Conservation (phyloP, 768 basidiomycete genomes). For the Dacryopinax primogenitus region DNA sequence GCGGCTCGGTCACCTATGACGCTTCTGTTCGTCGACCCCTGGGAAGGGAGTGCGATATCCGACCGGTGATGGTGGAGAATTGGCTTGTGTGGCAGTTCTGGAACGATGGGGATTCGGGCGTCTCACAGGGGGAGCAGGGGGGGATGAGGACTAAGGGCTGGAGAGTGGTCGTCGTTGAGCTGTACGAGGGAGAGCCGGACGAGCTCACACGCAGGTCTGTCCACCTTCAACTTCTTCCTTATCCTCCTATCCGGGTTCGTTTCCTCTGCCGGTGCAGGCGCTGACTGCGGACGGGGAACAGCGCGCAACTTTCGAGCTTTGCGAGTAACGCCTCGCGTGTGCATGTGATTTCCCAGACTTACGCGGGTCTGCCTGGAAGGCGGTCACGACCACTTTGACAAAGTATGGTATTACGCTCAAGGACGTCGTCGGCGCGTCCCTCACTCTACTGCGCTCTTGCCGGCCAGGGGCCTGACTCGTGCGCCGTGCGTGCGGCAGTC, state of each 20-base stretch:
- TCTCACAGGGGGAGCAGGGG: conserved; percentile 25
- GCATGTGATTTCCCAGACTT: conserved; percentile 54
- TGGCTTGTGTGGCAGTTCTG: conserved; percentile 88
- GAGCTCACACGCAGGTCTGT: conserved; percentile 61
- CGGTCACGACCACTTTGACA: conserved; percentile 63
- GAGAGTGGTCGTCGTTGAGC: conserved; percentile 67
- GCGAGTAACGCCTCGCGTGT: conserved; percentile 43
- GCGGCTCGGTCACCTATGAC: conserved; percentile 64
- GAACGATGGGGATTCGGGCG: conserved; percentile 39
- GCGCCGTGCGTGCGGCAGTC: too few species aligned
- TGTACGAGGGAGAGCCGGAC: conserved; percentile 70
- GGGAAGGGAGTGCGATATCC: conserved; percentile 44
- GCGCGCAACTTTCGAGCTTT: conserved; percentile 43
- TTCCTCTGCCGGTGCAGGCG: too few species aligned
- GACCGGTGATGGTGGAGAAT: conserved; percentile 66
- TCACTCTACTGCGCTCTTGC: neutral
- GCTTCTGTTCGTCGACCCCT: conserved; percentile 31
- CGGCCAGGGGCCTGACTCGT: neutral
- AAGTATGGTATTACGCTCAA: conserved; percentile 79
- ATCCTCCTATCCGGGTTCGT: too few species aligned
- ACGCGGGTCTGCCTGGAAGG: conserved; percentile 51
- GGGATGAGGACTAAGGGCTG: conserved; percentile 39
- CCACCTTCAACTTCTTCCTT: neutral
- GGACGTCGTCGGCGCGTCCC: conserved; percentile 65
- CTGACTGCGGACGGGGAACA: too few species aligned